phyloP scores from a whole-genome alignment of 2,329 filamentous ascomycete species.

The Diplodia scrobiculata region DNA sequence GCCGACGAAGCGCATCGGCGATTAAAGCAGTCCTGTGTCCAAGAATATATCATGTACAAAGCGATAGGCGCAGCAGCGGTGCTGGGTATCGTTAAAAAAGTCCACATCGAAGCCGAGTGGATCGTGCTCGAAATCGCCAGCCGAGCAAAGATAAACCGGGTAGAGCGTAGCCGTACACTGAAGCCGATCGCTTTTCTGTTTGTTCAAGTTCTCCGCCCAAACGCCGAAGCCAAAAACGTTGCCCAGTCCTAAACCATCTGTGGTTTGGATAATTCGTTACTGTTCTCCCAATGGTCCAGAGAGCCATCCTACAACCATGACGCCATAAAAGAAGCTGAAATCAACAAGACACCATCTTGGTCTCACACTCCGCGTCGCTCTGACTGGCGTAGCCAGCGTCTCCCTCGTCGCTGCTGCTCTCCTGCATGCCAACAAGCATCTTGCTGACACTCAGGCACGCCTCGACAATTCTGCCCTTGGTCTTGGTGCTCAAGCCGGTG shows the following conservation, averaged over 20 bases:
- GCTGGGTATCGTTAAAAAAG: slow-evolving; percentile 20
- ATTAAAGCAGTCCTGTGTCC: slow-evolving; percentile 9
- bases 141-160: neutral
- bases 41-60: slow-evolving; percentile 15
- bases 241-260: neutral
- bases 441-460: slow-evolving; percentile 49
- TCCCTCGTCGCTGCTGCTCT: slow-evolving; percentile 33
- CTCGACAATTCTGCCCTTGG: slow-evolving; percentile 45
- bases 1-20: slow-evolving; percentile 2
- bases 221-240: slow-evolving; percentile 7
- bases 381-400: slow-evolving; percentile 40
- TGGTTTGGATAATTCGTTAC: slow-evolving; percentile 15
- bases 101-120: neutral
- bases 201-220: slow-evolving; percentile 12
- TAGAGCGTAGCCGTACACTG: slow-evolving; percentile 9
- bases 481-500: slow-evolving; percentile 46
- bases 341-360: slow-evolving; percentile 11
- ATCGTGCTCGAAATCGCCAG: slow-evolving; percentile 17
- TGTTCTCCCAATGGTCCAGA: slow-evolving; percentile 6
- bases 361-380: slow-evolving; percentile 27
- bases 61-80: slow-evolving; percentile 12
- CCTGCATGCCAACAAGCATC: slow-evolving; percentile 46
- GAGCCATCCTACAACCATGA: neutral
- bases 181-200: slow-evolving; percentile 15
- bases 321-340: slow-evolving; percentile 18